A percentile compares a stretch with the other conserved stretches of the same genome.
Evolutionary conservation across 352 stramenopile genomes (phyloP).

Genomic region (Phytophthora sp.): DNA sequence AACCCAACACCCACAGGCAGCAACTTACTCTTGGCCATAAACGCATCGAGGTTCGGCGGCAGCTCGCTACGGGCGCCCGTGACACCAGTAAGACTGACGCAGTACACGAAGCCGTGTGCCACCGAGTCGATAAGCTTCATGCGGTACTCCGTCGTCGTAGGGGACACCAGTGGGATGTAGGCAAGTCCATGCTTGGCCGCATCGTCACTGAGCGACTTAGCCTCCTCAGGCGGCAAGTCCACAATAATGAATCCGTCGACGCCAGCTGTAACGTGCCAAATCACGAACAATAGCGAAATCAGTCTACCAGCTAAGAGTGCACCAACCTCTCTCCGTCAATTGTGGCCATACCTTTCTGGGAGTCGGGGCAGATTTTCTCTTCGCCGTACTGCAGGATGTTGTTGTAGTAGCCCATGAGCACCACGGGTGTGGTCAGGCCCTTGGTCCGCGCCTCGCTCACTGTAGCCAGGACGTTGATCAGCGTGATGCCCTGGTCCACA

Average conservation of each 20-base stretch:
- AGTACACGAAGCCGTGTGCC: slow-evolving; percentile 88
- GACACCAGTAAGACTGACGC: slow-evolving; percentile 91
- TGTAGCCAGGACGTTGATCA: slow-evolving; percentile 93
- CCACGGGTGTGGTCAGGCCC: slow-evolving; percentile 94
- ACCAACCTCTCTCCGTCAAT: slow-evolving; percentile 12
- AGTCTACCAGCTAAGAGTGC: background rate
- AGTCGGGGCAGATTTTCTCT: slow-evolving; percentile 87
- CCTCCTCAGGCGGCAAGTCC: slow-evolving; percentile 97
- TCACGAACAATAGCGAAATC: slow-evolving; percentile 4
- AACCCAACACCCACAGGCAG: background rate
- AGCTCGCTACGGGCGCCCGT: slow-evolving; percentile 93
- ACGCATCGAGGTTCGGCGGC: slow-evolving; percentile 93
- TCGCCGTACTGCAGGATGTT: slow-evolving; percentile 98
- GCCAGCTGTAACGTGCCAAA: slow-evolving; percentile 55
- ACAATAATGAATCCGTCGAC: slow-evolving; percentile 99
- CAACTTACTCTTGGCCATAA: slow-evolving; percentile 89
- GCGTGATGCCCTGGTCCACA: slow-evolving; percentile 93
- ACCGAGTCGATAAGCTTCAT: slow-evolving; percentile 86
- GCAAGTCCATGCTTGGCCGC: slow-evolving; percentile 91
- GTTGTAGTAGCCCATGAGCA: slow-evolving; percentile 99
- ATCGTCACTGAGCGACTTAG: slow-evolving; percentile 87
- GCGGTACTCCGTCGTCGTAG: slow-evolving; percentile 95
- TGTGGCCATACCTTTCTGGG: slow-evolving; percentile 60
- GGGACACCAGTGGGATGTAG: slow-evolving; percentile 97
- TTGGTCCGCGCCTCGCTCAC: slow-evolving; percentile 90